Conservation (phyloP, 345 rosid genomes). For the Carallia pectinifolia region DNA sequence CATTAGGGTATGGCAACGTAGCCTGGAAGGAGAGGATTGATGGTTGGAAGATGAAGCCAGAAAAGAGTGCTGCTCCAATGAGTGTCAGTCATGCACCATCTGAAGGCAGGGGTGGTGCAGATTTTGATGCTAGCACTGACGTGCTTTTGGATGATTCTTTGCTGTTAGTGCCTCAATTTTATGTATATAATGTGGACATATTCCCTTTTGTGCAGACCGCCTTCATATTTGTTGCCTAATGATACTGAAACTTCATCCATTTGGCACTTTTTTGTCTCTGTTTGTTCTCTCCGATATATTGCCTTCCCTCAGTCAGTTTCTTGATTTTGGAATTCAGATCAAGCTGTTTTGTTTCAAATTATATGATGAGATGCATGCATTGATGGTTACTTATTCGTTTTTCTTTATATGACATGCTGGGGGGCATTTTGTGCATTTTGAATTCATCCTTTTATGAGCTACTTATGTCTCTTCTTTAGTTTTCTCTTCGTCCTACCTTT, state of each 20-base stretch:
- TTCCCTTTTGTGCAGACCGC: background rate
- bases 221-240: background rate
- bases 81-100: slow-evolving; percentile 38
- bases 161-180: slow-evolving; percentile 20
- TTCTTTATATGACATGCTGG: background rate
- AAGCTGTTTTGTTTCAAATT: background rate
- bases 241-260: background rate
- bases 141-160: slow-evolving; percentile 35
- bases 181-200: background rate
- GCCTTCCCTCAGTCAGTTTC: background rate
- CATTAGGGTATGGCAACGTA: slow-evolving; percentile 33
- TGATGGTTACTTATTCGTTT: background rate
- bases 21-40: slow-evolving; percentile 46
- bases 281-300: background rate
- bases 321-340: background rate
- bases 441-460: background rate
- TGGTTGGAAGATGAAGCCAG: slow-evolving; percentile 41
- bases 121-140: slow-evolving; percentile 36
- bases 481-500: background rate
- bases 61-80: slow-evolving; percentile 33
- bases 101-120: slow-evolving; percentile 33
- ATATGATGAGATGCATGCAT: background rate
- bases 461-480: background rate
- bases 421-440: background rate
- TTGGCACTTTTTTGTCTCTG: background rate